Conservation (phyloP, 2,329 filamentous ascomycete species). For the Aspergillus thermomutatus region DNA sequence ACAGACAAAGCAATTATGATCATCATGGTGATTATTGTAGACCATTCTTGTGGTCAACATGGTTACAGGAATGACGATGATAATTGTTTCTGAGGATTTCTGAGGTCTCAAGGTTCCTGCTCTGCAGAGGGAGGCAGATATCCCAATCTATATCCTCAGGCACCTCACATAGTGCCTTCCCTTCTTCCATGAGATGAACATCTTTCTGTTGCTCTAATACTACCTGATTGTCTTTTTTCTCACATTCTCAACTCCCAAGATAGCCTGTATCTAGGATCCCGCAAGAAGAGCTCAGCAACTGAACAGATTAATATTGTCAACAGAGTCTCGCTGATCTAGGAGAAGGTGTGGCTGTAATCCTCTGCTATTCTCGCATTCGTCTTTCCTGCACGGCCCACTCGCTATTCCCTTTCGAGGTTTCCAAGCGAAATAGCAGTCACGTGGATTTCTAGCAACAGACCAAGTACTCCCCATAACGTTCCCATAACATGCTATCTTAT, state of each 20-base stretch:
- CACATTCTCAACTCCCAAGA: too few species aligned
- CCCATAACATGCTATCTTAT: not conserved
- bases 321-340: not conserved
- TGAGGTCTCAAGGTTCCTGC: not conserved
- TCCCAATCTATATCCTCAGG: not conserved
- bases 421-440: slow-evolving; percentile 15
- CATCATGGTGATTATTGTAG: not conserved
- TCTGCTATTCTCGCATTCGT: slow-evolving; percentile 10
- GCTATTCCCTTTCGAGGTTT: slow-evolving; percentile 9
- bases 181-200: too few species aligned
- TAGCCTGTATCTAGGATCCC: not conserved
- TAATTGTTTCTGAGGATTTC: not conserved
- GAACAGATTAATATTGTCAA: too few species aligned
- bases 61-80: not conserved
- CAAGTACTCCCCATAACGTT: too few species aligned
- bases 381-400: slow-evolving; percentile 12
- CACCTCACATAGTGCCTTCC: not conserved
- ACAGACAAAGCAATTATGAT: not conserved
- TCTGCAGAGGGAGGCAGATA: not conserved
- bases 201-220: not conserved
- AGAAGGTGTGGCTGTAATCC: not conserved
- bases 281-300: not conserved
- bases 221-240: not conserved
- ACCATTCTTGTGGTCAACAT: too few species aligned
- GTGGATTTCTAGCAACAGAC: not conserved